Base-by-base conservation (phyloP, 768 basidiomycete genomes). In the Hysterangium stoloniferum region DNA sequence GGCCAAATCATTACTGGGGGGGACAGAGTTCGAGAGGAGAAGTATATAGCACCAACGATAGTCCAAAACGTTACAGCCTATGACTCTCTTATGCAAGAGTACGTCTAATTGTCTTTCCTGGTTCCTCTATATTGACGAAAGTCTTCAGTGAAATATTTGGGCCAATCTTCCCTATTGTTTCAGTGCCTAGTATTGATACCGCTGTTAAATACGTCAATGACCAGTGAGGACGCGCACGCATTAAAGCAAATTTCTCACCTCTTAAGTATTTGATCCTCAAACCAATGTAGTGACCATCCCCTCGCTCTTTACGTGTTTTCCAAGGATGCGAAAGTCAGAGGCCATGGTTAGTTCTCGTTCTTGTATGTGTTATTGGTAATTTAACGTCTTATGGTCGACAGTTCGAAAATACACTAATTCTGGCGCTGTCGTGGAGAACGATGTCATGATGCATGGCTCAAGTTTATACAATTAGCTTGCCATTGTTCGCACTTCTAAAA, bases 231-330 rank as follows among this genome's bases (percentile, higher is more conserved):
- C 20, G 28, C 8, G 20, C n/a, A n/a, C n/a, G n/a, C n/a, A n/a
- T n/a, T n/a, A n/a, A n/a, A n/a, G n/a, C n/a, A n/a, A n/a, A n/a
- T n/a, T 40, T 15, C 8, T 22, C 54, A 4, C 22, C 31, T 2
- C 31, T 37, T 32, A 27, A 4, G 20, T 6, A 9, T 19, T 24
- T 5, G 35, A 20, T 32, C 2, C 6, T 3, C n/a, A 46, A 38
- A 45, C 54, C 7, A 40, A 20, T 9, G 53, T 42, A 83, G 81
- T 17, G 71, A 75, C 32, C 71, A 76, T 51, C 77, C 86, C 1
- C 70, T 87, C 4, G 77, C 78, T 3, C 35, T 86, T 20, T 86
- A 87, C 55, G 70, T 69, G 1, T 89, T 86, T 61, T 80, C 77
- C 0, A 72, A 78, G 13, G 66, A 73, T 37, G 63, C 68, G 0